Percentiles rank a stretch among this genome's conserved stretches.
Evolutionary conservation across 352 stramenopile genomes (phyloP).

Genomic region (Pythium dissimile): DNA sequence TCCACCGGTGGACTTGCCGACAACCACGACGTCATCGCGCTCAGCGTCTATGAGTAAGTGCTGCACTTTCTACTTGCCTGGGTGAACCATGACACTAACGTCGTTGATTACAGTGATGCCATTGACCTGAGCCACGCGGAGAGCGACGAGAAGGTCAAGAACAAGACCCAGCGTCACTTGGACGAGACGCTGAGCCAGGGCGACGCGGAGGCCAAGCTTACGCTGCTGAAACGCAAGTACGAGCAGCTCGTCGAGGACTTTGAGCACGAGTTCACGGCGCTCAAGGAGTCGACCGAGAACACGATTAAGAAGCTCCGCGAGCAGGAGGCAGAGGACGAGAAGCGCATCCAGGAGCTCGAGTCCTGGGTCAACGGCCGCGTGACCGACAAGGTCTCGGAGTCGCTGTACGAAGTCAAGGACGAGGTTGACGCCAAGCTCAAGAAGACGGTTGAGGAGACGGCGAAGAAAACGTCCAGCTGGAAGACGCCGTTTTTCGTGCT

Average conservation of each 20-base stretch:
- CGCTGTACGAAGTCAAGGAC: slow-evolving; percentile 54
- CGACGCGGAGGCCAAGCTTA: slow-evolving; percentile 58
- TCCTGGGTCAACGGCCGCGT: slow-evolving; percentile 59
- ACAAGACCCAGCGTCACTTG: slow-evolving; percentile 44
- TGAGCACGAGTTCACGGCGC: slow-evolving; percentile 77
- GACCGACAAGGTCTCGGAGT: slow-evolving; percentile 49
- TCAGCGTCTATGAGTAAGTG: slow-evolving; percentile 79
- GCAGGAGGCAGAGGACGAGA: slow-evolving; percentile 61
- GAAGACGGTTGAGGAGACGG: slow-evolving; percentile 66
- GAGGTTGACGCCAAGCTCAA: slow-evolving; percentile 68
- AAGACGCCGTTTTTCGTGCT: slow-evolving; percentile 83
- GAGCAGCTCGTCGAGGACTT: slow-evolving; percentile 80
- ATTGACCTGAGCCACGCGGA: slow-evolving; percentile 48
- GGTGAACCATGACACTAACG: neutral
- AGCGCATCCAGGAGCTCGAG: slow-evolving; percentile 71
- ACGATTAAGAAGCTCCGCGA: slow-evolving; percentile 78
- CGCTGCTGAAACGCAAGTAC: slow-evolving; percentile 75
- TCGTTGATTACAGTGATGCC: slow-evolving; percentile 42
- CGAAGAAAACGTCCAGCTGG: slow-evolving; percentile 72
- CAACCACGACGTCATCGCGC: slow-evolving; percentile 76
- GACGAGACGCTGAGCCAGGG: slow-evolving; percentile 46
- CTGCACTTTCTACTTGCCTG: neutral
- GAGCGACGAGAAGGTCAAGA: slow-evolving; percentile 61
- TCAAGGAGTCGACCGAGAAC: slow-evolving; percentile 83
- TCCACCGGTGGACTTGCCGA: slow-evolving; percentile 79